Evolutionary conservation across 805 yeast species (phyloP).

Genomic region (Nakazawaea molendinolei): DNA sequence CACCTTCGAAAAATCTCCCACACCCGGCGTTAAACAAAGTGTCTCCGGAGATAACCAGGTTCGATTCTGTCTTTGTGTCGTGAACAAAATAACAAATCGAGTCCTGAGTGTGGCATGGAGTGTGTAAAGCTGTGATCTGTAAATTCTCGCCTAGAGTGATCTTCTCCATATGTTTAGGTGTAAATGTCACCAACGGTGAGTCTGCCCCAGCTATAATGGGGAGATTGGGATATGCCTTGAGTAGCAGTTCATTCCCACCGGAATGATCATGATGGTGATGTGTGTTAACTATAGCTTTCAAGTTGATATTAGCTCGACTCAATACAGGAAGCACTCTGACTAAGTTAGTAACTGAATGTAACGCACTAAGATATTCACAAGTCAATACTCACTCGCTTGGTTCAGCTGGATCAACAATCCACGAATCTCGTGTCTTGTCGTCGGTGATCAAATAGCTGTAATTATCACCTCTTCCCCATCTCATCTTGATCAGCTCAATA

Average conservation of each 20-base stretch:
- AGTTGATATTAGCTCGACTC: slow-evolving; percentile 34
- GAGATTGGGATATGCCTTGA: slow-evolving; percentile 31
- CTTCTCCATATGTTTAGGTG: slow-evolving; percentile 60
- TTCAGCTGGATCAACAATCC: slow-evolving; percentile 91
- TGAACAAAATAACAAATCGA: slow-evolving; percentile 80
- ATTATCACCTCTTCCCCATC: slow-evolving; percentile 93
- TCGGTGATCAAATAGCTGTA: slow-evolving; percentile 79
- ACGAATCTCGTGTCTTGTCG: slow-evolving; percentile 55
- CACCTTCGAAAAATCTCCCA: slow-evolving; percentile 95
- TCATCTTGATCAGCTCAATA: slow-evolving; percentile 76
- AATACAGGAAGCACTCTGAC: slow-evolving; percentile 36
- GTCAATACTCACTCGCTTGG: slow-evolving; percentile 47
- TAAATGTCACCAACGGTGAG: slow-evolving; percentile 62
- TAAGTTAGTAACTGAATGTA: neutral
- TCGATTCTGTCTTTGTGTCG: slow-evolving; percentile 57
- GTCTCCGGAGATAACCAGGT: slow-evolving; percentile 90
- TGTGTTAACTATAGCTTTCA: slow-evolving; percentile 82
- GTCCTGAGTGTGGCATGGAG: slow-evolving; percentile 98
- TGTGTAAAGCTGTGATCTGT: slow-evolving; percentile 74
- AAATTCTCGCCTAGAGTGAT: slow-evolving; percentile 59
- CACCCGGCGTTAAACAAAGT: slow-evolving; percentile 92
- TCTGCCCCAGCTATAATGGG: slow-evolving; percentile 83
- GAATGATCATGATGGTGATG: slow-evolving; percentile 97
- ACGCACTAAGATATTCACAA: neutral
- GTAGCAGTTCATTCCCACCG: slow-evolving; percentile 57